Evolutionary conservation across 2,329 filamentous ascomycete species (phyloP).

Genomic region (Pseudopyrenochaeta lycopersici): DNA sequence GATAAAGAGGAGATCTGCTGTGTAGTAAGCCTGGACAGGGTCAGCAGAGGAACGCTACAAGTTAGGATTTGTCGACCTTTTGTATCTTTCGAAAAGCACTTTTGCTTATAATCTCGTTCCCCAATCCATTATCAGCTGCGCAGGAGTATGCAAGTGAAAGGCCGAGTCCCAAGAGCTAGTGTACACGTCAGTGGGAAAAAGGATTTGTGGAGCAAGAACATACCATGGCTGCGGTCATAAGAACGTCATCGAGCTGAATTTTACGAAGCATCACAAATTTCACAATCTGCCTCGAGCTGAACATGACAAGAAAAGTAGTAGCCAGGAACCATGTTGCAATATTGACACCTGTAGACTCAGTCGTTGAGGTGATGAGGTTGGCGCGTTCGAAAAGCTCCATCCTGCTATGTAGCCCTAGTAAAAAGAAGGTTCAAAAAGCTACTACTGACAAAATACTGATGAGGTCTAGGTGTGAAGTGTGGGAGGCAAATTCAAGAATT

Average conservation of each 20-base stretch:
- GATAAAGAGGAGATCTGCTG: constrained; percentile 33
- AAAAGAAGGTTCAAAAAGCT: neutral
- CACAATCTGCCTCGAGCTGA: constrained; percentile 22
- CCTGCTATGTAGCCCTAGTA: neutral
- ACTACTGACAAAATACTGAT: too few relatives aligned
- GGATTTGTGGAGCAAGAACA: neutral
- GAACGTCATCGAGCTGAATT: constrained; percentile 24
- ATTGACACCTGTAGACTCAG: constrained; percentile 25
- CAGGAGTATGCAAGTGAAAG: constrained; percentile 24
- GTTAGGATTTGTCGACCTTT: neutral
- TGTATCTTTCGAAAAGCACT: neutral
- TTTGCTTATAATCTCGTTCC: neutral
- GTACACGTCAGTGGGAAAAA: constrained; percentile 1
- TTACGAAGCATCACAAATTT: constrained; percentile 21
- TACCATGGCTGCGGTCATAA: constrained; percentile 30
- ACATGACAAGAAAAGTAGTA: constrained; percentile 21
- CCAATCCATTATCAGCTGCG: constrained; percentile 28
- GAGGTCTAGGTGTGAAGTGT: neutral
- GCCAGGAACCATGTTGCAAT: constrained; percentile 26
- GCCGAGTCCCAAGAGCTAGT: constrained; percentile 24
- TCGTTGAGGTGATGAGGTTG: constrained; percentile 10
- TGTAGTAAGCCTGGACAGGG: constrained; percentile 27
- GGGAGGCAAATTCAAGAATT: too few relatives aligned
- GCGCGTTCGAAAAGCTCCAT: constrained; percentile 4
- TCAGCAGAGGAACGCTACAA: neutral